Base-by-base conservation (phyloP, 495 filamentous ascomycete genomes). In the Annulohypoxylon bovei region DNA sequence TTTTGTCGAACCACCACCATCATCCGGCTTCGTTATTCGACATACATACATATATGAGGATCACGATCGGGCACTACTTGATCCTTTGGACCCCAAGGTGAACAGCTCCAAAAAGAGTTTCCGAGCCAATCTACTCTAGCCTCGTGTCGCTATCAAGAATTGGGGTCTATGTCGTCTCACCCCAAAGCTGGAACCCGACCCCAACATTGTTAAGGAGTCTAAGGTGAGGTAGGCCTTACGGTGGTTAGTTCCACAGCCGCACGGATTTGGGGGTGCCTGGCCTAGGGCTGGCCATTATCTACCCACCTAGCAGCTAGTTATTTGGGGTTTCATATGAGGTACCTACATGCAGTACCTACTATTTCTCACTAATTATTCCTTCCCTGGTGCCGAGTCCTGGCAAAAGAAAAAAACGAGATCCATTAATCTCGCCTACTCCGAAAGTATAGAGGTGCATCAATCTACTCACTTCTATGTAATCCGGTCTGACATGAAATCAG, bases 51-150 rank as follows among this genome's bases (percentile, higher is more conserved):
- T 40, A 56, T 20, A 39, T 28, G 40, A 22, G 18, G 4, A 42
- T 62, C 63, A 32, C 35, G 65, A 68, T 65, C 65, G 50, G 70
- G 62, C 42, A 58, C 61, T 39, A 28, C 49, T 46, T 42, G 14
- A 68, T 71, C 67, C 70, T 65, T 67, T 66, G 69, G 70, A 68
- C 75, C 75, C 75, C 69, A 76, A 75, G 28, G 32, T 62, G 61
- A 28, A 53, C 57, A 53, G 47, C 28, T 68, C 32, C 65, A 50
- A 53, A 58, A 55, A 67, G 40, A 50, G 62, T 27, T 27, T 67
- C 69, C 64, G 69, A 37, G 30, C 69, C 69, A 72, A 72, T 72
- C 69, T 68, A 46, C 59, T 68, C 16, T 39, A 61, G 69, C 64
- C 65, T 72, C 69, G 69, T 72, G 59, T 72, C 54, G 69, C 46